Evolutionary conservation across 306 rosid species (phyloP).

Genomic region (Cotoneaster glaucophyllus): DNA sequence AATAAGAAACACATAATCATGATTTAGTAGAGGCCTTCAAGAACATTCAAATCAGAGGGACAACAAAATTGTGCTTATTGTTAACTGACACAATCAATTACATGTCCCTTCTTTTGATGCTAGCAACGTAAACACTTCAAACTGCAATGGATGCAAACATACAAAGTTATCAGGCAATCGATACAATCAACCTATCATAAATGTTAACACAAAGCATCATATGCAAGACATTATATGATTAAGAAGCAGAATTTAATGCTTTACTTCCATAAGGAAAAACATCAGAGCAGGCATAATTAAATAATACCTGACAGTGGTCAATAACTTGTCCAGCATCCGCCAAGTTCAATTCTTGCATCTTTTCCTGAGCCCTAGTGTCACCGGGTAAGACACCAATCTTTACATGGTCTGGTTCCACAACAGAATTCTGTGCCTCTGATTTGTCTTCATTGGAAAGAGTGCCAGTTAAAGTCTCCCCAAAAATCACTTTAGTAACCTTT

Average conservation of each 20-base stretch:
- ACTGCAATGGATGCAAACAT: background rate
- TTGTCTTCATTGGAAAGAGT: constrained; percentile 17
- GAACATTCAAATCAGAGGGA: background rate
- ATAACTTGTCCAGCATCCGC: constrained; percentile 30
- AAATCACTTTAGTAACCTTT: constrained; percentile 52
- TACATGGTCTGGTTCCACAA: constrained; percentile 21
- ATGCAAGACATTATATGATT: background rate
- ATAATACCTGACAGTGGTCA: constrained; percentile 33
- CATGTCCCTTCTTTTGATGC: background rate
- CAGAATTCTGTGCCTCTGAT: constrained; percentile 17
- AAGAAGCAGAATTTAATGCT: background rate
- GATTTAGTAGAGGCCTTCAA: background rate
- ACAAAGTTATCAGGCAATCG: background rate
- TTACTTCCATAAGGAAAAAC: background rate
- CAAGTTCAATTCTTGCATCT: constrained; percentile 21
- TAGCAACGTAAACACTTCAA: background rate
- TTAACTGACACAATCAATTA: background rate
- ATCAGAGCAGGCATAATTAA: background rate
- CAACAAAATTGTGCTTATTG: background rate
- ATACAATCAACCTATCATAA: background rate
- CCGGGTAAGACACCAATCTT: constrained; percentile 26
- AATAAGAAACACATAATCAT: background rate
- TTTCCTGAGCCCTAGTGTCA: constrained; percentile 27
- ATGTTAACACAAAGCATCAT: background rate
- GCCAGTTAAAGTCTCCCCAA: constrained; percentile 37